phyloP scores from a whole-genome alignment of 2,329 filamentous ascomycete genomes.

The Fonsecaea multimorphosa region DNA sequence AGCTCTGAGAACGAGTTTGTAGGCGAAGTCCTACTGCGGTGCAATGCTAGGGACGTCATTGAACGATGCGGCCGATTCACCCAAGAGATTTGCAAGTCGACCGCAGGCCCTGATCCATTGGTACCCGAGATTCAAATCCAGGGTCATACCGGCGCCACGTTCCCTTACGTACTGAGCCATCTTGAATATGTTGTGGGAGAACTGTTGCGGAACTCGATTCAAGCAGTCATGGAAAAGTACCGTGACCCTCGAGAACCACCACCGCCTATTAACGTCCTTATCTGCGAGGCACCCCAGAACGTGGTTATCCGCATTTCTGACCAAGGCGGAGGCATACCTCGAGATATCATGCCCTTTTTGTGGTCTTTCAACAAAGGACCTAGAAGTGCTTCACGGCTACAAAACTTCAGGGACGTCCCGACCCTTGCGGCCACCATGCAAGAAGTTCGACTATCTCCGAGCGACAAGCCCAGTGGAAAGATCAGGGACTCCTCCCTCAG shows the following conservation, averaged over 20 bases:
- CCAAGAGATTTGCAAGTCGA: slow-evolving; percentile 73
- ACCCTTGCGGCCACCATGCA: slow-evolving; percentile 93
- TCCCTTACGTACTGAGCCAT: slow-evolving; percentile 95
- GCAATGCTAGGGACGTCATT: slow-evolving; percentile 87
- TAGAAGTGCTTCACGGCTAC: slow-evolving; percentile 74
- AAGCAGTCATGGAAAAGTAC: slow-evolving; percentile 83
- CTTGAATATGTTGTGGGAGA: slow-evolving; percentile 97
- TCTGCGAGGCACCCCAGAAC: slow-evolving; percentile 92
- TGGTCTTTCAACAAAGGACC: slow-evolving; percentile 98
- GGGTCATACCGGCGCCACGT: slow-evolving; percentile 86
- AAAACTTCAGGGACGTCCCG: slow-evolving; percentile 85
- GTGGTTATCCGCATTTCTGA: slow-evolving; percentile 97
- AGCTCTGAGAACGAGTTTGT: slow-evolving; percentile 82
- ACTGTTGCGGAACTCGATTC: slow-evolving; percentile 90
- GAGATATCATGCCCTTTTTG: slow-evolving; percentile 82
- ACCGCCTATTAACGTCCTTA: slow-evolving; percentile 88
- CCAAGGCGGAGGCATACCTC: slow-evolving; percentile 87
- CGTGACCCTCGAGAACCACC: slow-evolving; percentile 58
- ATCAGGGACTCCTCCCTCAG: slow-evolving; percentile 71
- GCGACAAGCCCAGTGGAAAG: slow-evolving; percentile 37
- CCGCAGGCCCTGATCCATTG: slow-evolving; percentile 72
- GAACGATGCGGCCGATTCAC: slow-evolving; percentile 80
- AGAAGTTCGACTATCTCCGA: slow-evolving; percentile 58
- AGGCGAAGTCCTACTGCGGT: slow-evolving; percentile 92
- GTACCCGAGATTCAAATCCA: slow-evolving; percentile 83